A percentile compares a stretch with the other conserved stretches of the same genome.
Conservation (phyloP, 1,139 yeast species). For the Pichia terricola region DNA sequence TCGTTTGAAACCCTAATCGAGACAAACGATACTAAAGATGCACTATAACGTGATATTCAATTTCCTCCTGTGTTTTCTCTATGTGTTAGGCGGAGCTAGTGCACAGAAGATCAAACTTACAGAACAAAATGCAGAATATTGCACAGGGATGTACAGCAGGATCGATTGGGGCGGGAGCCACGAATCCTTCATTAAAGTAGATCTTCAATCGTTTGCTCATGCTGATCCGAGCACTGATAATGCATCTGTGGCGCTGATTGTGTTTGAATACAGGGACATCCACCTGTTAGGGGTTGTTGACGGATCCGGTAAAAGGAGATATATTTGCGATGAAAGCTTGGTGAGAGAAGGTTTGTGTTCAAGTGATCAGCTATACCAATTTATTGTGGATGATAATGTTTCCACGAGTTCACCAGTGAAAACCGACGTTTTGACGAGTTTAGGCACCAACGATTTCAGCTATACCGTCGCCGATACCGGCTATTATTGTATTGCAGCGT, state of each 20-base stretch:
- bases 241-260: slow-evolving; percentile 50
- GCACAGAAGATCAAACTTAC: slow-evolving; percentile 32
- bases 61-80: background rate
- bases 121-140: slow-evolving; percentile 47
- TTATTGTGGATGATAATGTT: slow-evolving; percentile 39
- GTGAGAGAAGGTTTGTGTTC: slow-evolving; percentile 49
- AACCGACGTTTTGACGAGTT: slow-evolving; percentile 44
- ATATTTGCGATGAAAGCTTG: slow-evolving; percentile 72
- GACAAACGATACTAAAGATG: no score
- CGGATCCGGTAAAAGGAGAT: slow-evolving; percentile 33
- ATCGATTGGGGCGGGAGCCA: slow-evolving; percentile 78
- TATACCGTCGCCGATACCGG: slow-evolving; percentile 72
- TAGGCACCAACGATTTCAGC: slow-evolving; percentile 51
- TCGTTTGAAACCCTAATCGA: no score
- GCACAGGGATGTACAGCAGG: slow-evolving; percentile 85
- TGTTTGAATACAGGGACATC: slow-evolving; percentile 79
- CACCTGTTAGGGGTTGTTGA: slow-evolving; percentile 50
- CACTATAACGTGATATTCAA: no score
- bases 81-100: slow-evolving; percentile 7
- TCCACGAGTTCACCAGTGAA: slow-evolving; percentile 39
- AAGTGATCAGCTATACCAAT: slow-evolving; percentile 46
- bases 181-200: slow-evolving; percentile 47
- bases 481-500: slow-evolving; percentile 82
- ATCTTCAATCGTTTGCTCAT: slow-evolving; percentile 24
- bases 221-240: slow-evolving; percentile 26